These are phyloP conservation scores for Apocynum venetum DNA, from an alignment of 257 asterid species.

Conservation along the genomic window DNA sequence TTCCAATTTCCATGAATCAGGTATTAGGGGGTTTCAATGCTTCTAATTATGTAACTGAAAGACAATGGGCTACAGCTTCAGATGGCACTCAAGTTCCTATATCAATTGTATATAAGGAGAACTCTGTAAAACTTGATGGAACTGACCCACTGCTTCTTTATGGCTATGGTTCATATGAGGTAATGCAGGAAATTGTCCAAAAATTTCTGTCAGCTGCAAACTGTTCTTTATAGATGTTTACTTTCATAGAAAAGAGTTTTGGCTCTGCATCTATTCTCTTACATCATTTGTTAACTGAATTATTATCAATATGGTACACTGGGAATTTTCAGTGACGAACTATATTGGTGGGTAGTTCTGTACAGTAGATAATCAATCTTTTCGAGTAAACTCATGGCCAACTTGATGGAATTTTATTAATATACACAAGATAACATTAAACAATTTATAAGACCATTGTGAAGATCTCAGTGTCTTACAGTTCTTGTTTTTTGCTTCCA, in stretches of 20 bases:
- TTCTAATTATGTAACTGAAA: conserved; percentile 65
- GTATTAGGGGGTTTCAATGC: conserved; percentile 89
- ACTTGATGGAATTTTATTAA: not conserved
- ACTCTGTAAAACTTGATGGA: conserved; percentile 78
- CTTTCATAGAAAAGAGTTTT: not conserved
- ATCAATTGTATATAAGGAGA: conserved; percentile 71
- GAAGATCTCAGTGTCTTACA: not conserved
- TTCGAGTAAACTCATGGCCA: not conserved
- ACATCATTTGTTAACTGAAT: not conserved
- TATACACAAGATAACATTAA: not conserved
- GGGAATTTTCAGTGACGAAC: not conserved
- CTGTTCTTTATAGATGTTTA: not conserved
- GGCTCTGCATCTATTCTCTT: not conserved
- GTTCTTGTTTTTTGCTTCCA: not conserved
- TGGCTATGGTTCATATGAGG: conserved; percentile 99
- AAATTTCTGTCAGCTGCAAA: not conserved
- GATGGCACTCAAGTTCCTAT: conserved; percentile 86
- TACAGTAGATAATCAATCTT: not conserved
- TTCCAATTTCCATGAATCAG: conserved; percentile 29
- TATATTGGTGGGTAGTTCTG: not conserved
- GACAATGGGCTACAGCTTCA: conserved; percentile 86
- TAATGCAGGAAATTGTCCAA: conserved; percentile 22
- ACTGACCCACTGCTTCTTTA: conserved; percentile 83
- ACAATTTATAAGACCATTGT: not conserved
- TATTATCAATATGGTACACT: not conserved